Evolutionary conservation across 371 early-diverging fungal species (phyloP).

Genomic region (Mucor lusitanicus): DNA sequence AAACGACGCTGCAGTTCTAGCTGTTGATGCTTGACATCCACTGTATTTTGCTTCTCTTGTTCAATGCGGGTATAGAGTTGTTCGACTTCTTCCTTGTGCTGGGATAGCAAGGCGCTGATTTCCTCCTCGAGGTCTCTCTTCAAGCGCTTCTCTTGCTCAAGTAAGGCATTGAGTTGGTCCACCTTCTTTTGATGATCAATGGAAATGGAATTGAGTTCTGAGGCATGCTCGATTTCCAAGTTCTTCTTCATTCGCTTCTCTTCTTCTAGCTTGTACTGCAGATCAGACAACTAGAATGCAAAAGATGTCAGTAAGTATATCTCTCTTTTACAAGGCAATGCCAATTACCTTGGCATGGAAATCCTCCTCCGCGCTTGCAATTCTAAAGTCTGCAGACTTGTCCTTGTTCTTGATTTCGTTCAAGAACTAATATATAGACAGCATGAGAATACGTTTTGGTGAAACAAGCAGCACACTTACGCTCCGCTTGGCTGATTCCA

Average conservation of each 20-base stretch:
- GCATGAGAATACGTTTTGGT: not conserved
- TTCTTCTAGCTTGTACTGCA: slow-evolving; percentile 25
- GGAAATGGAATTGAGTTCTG: slow-evolving; percentile 12
- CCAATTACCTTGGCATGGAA: slow-evolving; percentile 32
- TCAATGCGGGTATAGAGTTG: not conserved
- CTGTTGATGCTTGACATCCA: not conserved
- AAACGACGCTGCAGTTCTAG: not conserved
- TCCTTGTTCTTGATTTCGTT: slow-evolving; percentile 51
- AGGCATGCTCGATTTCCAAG: slow-evolving; percentile 14
- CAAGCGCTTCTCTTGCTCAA: slow-evolving; percentile 20
- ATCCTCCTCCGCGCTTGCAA: slow-evolving; percentile 48
- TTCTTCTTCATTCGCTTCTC: slow-evolving; percentile 17
- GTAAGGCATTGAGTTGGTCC: not conserved
- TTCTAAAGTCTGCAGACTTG: slow-evolving; percentile 46
- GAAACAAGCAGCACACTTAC: slow-evolving; percentile 16
- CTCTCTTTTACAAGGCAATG: not conserved
- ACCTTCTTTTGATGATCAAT: not conserved
- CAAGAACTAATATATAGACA: slow-evolving; percentile 27
- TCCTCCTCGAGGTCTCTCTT: slow-evolving; percentile 14
- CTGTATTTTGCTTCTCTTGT: not conserved
- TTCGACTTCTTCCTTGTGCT: not conserved
- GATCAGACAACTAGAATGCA: slow-evolving; percentile 15
- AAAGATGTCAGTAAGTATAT: not conserved
- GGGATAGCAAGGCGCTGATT: slow-evolving; percentile 5
- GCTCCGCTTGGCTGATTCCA: slow-evolving; percentile 39